Percentiles rank a stretch among this genome's conserved stretches.
Evolutionary conservation across 257 asterid species (phyloP).

Genomic region (Avicennia marina): DNA sequence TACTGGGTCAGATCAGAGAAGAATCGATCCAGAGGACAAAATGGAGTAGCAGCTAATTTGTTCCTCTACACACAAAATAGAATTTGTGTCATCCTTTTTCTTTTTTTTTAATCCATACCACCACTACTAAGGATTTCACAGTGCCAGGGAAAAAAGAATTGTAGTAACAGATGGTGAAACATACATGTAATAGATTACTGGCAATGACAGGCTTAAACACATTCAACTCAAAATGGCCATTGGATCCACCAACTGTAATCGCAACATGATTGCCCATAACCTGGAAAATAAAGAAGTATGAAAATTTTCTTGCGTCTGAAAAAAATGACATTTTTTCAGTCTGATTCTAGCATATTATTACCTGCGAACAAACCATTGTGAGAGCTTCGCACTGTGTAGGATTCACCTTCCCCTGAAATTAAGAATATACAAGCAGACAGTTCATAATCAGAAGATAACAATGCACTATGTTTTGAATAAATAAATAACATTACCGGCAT

Average conservation of each 20-base stretch:
- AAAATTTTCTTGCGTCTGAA: constrained; percentile 3
- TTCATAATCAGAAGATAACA: too few relatives aligned
- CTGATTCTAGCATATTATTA: constrained; percentile 17
- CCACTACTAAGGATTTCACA: not conserved
- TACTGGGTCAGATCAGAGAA: too few relatives aligned
- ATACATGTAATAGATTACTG: constrained; percentile 80
- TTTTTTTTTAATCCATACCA: too few relatives aligned
- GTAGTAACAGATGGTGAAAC: constrained; percentile 19
- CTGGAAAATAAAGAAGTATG: constrained; percentile 27
- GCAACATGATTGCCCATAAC: constrained; percentile 95
- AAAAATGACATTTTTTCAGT: not conserved
- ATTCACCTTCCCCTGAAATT: constrained; percentile 89
- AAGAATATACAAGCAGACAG: constrained; percentile 9
- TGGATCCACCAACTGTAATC: constrained; percentile 87
- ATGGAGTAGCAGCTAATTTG: too few relatives aligned
- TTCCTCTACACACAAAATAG: too few relatives aligned
- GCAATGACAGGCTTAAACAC: constrained; percentile 96
- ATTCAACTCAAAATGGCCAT: constrained; percentile 93
- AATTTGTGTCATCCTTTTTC: too few relatives aligned
- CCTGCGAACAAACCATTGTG: constrained; percentile 99
- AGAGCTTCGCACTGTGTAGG: constrained; percentile 98
- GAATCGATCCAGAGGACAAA: too few relatives aligned
- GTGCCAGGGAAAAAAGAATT: not conserved
- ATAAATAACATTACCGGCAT: constrained; percentile 70
- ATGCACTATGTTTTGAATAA: too few relatives aligned